Evolutionary conservation across 192 early-diverging fungal genomes (phyloP), one percentile per base, ranked within the genome.

Genomic region (Linnemannia elongata): DNA sequence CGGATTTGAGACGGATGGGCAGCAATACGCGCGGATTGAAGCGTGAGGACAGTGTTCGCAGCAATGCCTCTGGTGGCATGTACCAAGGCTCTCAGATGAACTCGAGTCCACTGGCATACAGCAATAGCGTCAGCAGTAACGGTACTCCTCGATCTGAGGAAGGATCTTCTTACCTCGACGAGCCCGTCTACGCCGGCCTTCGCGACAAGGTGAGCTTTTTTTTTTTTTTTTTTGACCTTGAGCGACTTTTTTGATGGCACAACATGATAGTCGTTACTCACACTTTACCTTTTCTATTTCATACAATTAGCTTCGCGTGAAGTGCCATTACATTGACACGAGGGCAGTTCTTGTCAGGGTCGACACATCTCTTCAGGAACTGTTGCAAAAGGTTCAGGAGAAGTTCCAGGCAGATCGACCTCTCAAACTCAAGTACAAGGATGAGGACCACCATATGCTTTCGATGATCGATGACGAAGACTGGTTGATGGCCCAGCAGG

Each of bases 401-500:
- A 96, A 96, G 81, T 95, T 96, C 78, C 77, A 88, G 17, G 78
- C 80, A 2, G 81, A 82, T 63, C 82, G 72, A 63, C 82, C 82
- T 0, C 78, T 97, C 63, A 89, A 91, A 35, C 89, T 98, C 57
- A 93, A 95, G 82, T 99, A 97, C 82, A 93, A 93, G 85, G 97
- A 99, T 79, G 96, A 97, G 76, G 97, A 97, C 68, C 93, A 93
- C 54, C 94, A 95, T 80, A 89, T 95, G 85, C 93, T 97, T 49
- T 86, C 94, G 55, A 96, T 99, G 93, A 95, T 94, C 45, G 97
- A 98, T 89, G 94, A 99, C 52, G 97, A 98, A 47, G 97, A 99
- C 89, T 94, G 95, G 82, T 91, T 94, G 72, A 93, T 96, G 83
- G 94, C 94, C 9, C 77, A 81, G 55, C 75, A 86, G 57, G 78